Conservation (phyloP, 306 rosid genomes). For the Cucumis cinereus region DNA sequence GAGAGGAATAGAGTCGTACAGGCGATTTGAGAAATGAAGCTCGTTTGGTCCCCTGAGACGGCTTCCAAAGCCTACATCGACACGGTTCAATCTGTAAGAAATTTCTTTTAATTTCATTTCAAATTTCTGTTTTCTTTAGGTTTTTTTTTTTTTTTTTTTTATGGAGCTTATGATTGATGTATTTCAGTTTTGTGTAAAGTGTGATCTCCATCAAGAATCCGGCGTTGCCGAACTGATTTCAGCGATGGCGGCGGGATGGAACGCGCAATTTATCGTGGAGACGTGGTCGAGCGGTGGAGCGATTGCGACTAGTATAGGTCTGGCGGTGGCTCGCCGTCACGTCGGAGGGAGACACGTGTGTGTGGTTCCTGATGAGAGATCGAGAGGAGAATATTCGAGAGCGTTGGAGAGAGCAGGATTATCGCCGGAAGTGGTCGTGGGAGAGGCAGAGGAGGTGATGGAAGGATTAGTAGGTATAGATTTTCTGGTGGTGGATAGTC, state of each 20-base stretch:
- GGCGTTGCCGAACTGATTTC: conserved; percentile 81
- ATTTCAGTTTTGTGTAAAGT: conserved; percentile 24
- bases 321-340: conserved; percentile 55
- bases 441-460: conserved; percentile 67
- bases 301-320: conserved; percentile 56
- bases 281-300: conserved; percentile 82
- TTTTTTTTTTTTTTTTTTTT: background rate
- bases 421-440: conserved; percentile 46
- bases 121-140: background rate
- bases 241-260: conserved; percentile 97
- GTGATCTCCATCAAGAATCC: conserved; percentile 40
- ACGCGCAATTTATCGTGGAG: conserved; percentile 66
- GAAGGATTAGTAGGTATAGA: conserved; percentile 41
- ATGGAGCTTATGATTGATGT: background rate
- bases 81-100: conserved; percentile 64
- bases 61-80: conserved; percentile 82
- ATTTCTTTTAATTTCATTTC: background rate
- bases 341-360: conserved; percentile 74
- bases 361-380: conserved; percentile 61
- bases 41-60: conserved; percentile 81
- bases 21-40: conserved; percentile 36
- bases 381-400: conserved; percentile 41
- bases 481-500: conserved; percentile 64
- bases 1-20: background rate
- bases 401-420: conserved; percentile 34